These are phyloP conservation scores for Arthroderma uncinatum DNA, from an alignment of 2,329 filamentous ascomycete genomes.

Conservation along the genomic window DNA sequence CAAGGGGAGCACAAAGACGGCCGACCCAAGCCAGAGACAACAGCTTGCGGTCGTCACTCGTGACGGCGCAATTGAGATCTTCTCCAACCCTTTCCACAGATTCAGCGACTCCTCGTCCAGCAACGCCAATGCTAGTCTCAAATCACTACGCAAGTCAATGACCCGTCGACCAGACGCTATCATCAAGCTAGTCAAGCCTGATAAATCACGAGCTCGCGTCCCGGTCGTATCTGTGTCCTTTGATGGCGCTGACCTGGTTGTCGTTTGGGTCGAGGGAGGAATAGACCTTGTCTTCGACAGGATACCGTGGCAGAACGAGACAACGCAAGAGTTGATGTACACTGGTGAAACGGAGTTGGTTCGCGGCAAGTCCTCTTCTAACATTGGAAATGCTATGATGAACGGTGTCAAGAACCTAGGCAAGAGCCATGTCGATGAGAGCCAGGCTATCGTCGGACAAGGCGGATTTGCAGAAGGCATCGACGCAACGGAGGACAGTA, in stretches of 20 bases:
- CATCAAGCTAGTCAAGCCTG: slow-evolving; percentile 36
- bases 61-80: slow-evolving; percentile 41
- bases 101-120: slow-evolving; percentile 18
- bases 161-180: slow-evolving; percentile 36
- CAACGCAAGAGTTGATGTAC: slow-evolving; percentile 35
- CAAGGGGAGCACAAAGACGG: slow-evolving; percentile 12
- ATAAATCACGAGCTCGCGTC: slow-evolving; percentile 30
- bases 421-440: slow-evolving; percentile 47
- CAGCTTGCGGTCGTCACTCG: slow-evolving; percentile 38
- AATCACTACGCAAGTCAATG: slow-evolving; percentile 36
- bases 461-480: slow-evolving; percentile 38
- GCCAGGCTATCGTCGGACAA: slow-evolving; percentile 43
- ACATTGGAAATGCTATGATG: slow-evolving; percentile 38
- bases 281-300: slow-evolving; percentile 42
- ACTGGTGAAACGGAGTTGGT: slow-evolving; percentile 36
- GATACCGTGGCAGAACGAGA: slow-evolving; percentile 37
- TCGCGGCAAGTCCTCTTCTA: slow-evolving; percentile 33
- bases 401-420: slow-evolving; percentile 43
- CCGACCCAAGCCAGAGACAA: slow-evolving; percentile 26
- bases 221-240: slow-evolving; percentile 36
- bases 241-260: slow-evolving; percentile 35
- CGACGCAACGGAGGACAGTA: slow-evolving; percentile 22
- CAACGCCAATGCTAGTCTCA: slow-evolving; percentile 31
- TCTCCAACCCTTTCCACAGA: slow-evolving; percentile 38
- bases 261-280: slow-evolving; percentile 41